Evolutionary conservation across 257 asterid species (phyloP).

Genomic region (Misopates orontium): DNA sequence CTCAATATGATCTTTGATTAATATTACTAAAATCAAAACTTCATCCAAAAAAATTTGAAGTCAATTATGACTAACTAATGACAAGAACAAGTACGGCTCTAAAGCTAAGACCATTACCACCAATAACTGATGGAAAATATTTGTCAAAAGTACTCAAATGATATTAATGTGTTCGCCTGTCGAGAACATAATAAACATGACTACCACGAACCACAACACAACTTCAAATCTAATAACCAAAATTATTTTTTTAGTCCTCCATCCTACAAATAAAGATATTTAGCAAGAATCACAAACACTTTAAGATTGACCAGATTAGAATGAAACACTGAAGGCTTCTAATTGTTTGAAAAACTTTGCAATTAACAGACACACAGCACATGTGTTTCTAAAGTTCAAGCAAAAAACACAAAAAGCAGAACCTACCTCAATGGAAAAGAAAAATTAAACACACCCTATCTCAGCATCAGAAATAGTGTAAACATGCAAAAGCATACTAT

Average conservation of each 20-base stretch:
- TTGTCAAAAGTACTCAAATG: neutral
- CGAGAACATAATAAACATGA: neutral
- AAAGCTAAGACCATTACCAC: neutral
- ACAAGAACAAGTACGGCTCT: too few species aligned
- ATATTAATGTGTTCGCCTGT: neutral
- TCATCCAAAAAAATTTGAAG: neutral
- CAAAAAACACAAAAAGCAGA: neutral
- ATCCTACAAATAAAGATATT: slow-evolving; percentile 8
- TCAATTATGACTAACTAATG: neutral
- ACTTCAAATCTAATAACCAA: neutral
- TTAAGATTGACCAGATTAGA: too few species aligned
- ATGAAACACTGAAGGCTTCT: neutral
- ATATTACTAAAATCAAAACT: neutral
- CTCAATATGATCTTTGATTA: neutral
- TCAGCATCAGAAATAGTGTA: slow-evolving; percentile 1
- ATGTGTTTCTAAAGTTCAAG: neutral
- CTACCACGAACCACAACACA: neutral
- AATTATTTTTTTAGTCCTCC: neutral
- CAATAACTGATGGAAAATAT: neutral
- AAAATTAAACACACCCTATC: neutral
- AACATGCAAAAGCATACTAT: slow-evolving; percentile 3
- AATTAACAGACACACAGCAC: neutral
- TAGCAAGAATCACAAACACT: slow-evolving; percentile 2
- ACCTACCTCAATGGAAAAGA: neutral
- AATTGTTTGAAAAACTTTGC: neutral